Percentiles rank a stretch among this genome's conserved stretches.
Conservation (phyloP, 2,329 filamentous ascomycete species). For the Colletotrichum tropicicola region DNA sequence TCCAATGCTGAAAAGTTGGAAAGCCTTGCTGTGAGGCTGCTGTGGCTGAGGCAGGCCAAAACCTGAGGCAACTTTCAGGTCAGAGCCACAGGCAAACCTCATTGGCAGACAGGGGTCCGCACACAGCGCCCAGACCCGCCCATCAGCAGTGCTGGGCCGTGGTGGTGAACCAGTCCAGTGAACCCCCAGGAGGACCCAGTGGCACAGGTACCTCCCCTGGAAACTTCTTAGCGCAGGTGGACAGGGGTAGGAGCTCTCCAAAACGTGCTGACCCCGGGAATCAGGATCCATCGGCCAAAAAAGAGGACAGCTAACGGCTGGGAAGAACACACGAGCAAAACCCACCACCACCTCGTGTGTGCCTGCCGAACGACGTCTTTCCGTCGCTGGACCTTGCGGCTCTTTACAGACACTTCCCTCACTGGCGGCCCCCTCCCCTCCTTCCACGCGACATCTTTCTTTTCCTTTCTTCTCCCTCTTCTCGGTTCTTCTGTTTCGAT, state of each 20-base stretch:
- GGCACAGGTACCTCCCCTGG: not conserved
- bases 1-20: constrained; percentile 16
- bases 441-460: not conserved
- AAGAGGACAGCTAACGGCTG: constrained; percentile 39
- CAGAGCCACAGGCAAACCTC: not conserved
- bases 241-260: constrained; percentile 30
- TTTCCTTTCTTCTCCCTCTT: constrained; percentile 7
- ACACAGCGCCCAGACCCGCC: not conserved
- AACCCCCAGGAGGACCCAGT: not conserved
- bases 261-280: constrained; percentile 30
- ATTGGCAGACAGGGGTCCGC: constrained; percentile 2
- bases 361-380: constrained; percentile 27
- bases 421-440: constrained; percentile 3
- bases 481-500: constrained; percentile 11
- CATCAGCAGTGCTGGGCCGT: constrained; percentile 1
- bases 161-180: not conserved
- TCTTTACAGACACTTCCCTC: constrained; percentile 7
- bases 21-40: constrained; percentile 17
- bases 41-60: constrained; percentile 2
- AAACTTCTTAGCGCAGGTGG: constrained; percentile 13
- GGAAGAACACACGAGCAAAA: constrained; percentile 32
- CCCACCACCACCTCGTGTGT: constrained; percentile 24
- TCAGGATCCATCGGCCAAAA: constrained; percentile 31
- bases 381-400: constrained; percentile 31
- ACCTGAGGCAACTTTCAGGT: constrained; percentile 21